A percentile compares a stretch with the other conserved stretches of the same genome.
These are phyloP conservation scores for Galerina marginata DNA, from an alignment of 768 basidiomycete genomes.

Conservation along the genomic window DNA sequence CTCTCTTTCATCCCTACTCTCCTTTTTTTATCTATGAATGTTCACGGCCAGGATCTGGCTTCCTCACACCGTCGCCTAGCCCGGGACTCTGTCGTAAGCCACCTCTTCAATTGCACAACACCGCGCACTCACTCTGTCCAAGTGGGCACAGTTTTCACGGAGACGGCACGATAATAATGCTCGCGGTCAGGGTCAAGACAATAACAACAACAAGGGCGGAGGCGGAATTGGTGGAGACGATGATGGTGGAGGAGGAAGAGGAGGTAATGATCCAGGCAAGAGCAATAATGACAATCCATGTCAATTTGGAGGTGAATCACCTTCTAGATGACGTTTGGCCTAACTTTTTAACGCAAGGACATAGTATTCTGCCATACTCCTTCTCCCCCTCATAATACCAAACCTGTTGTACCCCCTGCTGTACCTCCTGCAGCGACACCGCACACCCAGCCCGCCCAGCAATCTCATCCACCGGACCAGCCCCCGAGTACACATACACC, in stretches of 20 bases:
- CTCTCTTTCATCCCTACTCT: constrained; percentile 10
- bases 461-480: too few species aligned
- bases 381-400: too few species aligned
- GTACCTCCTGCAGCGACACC: too few species aligned
- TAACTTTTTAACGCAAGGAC: too few species aligned
- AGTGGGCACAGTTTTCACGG: constrained; percentile 7
- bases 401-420: too few species aligned
- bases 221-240: neutral
- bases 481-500: too few species aligned
- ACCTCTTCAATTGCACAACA: neutral
- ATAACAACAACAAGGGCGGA: neutral
- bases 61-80: neutral
- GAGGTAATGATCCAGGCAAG: too few species aligned
- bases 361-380: too few species aligned
- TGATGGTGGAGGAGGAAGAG: neutral
- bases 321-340: too few species aligned
- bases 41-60: neutral
- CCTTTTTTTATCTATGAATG: constrained; percentile 5
- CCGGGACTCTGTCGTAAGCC: neutral
- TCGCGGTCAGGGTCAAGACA: neutral
- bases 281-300: too few species aligned
- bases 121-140: neutral
- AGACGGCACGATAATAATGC: constrained; percentile 7
- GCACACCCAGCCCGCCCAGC: too few species aligned
- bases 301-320: too few species aligned